A percentile compares a stretch with the other conserved stretches of the same genome.
Evolutionary conservation across 192 early-diverging fungal species (phyloP).

Genomic region (Backusella tuberculispora): DNA sequence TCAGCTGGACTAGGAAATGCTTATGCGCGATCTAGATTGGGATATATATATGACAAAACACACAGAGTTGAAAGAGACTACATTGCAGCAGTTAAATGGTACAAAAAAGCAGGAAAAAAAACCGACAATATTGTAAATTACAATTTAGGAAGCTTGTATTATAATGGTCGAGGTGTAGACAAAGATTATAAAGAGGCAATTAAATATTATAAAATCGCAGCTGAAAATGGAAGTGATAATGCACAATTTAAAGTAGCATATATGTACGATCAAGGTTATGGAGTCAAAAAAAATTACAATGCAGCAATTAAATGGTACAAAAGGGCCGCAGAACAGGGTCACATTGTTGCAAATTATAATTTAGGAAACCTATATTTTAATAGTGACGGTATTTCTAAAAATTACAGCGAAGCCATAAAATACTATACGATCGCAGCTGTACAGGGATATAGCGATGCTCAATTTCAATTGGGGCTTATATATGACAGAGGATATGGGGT

Average conservation of each 20-base stretch:
- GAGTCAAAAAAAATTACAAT: neutral
- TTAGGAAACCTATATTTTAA: slow-evolving; percentile 85
- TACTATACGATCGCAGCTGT: slow-evolving; percentile 51
- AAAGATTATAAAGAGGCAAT: neutral
- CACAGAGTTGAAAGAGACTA: neutral
- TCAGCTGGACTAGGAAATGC: neutral
- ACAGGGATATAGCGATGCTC: slow-evolving; percentile 54
- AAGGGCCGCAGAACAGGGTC: slow-evolving; percentile 19
- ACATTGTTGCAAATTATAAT: slow-evolving; percentile 57
- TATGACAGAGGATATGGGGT: slow-evolving; percentile 61
- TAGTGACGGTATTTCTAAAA: slow-evolving; percentile 68
- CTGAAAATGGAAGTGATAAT: neutral
- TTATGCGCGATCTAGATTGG: neutral
- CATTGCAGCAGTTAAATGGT: neutral
- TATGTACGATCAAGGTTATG: neutral
- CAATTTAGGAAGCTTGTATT: neutral
- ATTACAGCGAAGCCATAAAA: slow-evolving; percentile 49
- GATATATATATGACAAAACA: neutral
- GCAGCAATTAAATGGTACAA: neutral
- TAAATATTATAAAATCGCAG: neutral
- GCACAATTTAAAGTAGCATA: neutral
- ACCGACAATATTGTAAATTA: neutral
- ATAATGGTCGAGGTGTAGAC: neutral
- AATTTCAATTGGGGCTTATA: slow-evolving; percentile 57
- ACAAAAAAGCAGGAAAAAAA: neutral